Evolutionary conservation across 2,329 filamentous ascomycete species (phyloP).

Genomic region (Cadophora sp.): DNA sequence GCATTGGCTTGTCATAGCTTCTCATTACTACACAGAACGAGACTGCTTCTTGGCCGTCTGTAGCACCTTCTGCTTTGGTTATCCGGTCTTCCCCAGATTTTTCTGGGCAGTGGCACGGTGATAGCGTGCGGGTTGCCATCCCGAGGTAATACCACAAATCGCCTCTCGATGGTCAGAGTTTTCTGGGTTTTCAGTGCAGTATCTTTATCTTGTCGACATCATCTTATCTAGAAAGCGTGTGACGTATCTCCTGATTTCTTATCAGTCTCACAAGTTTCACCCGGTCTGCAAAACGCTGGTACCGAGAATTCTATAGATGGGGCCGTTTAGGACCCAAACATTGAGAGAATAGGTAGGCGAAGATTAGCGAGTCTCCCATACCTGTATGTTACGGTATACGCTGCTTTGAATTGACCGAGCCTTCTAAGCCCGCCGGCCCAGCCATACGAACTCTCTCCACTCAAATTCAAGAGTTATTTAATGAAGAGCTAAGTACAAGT

Average conservation of each 20-base stretch:
- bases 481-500: neutral
- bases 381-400: too few species aligned
- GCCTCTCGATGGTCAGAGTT: neutral
- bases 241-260: neutral
- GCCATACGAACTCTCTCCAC: neutral
- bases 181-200: neutral
- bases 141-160: neutral
- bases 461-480: conserved; percentile 5
- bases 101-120: conserved; percentile 1
- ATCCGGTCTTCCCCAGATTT: neutral
- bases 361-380: neutral
- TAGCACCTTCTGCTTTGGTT: conserved; percentile 13
- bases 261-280: neutral
- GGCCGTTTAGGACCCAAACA: conserved; percentile 2
- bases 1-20: neutral
- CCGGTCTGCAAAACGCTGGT: neutral
- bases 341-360: conserved; percentile 1
- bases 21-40: neutral
- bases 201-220: too few species aligned
- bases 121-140: neutral
- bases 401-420: neutral
- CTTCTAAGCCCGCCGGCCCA: neutral
- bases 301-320: neutral
- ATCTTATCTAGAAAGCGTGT: neutral
- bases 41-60: neutral